Conservation (phyloP, 441 rosid species). For the Gossypium schwendimanii region DNA sequence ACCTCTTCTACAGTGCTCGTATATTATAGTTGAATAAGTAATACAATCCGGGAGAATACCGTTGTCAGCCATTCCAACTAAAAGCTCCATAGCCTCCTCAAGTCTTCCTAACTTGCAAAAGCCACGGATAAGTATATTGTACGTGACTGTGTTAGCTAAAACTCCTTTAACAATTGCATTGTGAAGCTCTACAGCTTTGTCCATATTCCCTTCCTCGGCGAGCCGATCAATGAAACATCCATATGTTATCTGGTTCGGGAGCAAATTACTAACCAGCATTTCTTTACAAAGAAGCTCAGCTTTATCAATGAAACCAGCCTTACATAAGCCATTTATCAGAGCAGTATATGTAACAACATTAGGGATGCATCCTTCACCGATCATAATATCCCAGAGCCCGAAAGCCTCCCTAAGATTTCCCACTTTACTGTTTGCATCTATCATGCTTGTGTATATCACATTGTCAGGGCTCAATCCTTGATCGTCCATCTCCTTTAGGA, state of each 20-base stretch:
- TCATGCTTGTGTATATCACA: constrained; percentile 68
- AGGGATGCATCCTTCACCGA: constrained; percentile 55
- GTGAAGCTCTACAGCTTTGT: constrained; percentile 66
- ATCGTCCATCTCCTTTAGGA: constrained; percentile 64
- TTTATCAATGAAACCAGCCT: constrained; percentile 59
- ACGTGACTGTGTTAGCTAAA: constrained; percentile 57
- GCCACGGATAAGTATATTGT: constrained; percentile 71
- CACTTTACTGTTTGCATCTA: constrained; percentile 61
- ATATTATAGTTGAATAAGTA: constrained; percentile 73
- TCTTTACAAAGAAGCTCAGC: constrained; percentile 58
- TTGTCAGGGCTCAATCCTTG: constrained; percentile 62
- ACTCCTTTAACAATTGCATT: constrained; percentile 52
- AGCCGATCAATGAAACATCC: constrained; percentile 72
- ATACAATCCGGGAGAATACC: constrained; percentile 70
- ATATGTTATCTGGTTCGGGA: constrained; percentile 71
- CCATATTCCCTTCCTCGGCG: constrained; percentile 54
- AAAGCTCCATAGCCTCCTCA: constrained; percentile 48
- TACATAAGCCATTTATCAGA: constrained; percentile 67
- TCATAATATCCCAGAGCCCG: constrained; percentile 68
- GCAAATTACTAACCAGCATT: constrained; percentile 36
- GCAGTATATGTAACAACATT: constrained; percentile 81
- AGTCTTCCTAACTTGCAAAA: constrained; percentile 69
- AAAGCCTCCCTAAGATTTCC: constrained; percentile 65
- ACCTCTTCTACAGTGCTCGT: constrained; percentile 51
- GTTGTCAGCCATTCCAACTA: constrained; percentile 46